These are phyloP conservation scores for Clarireedia hainanense DNA, from an alignment of 2,329 filamentous ascomycete species.

Conservation along the genomic window DNA sequence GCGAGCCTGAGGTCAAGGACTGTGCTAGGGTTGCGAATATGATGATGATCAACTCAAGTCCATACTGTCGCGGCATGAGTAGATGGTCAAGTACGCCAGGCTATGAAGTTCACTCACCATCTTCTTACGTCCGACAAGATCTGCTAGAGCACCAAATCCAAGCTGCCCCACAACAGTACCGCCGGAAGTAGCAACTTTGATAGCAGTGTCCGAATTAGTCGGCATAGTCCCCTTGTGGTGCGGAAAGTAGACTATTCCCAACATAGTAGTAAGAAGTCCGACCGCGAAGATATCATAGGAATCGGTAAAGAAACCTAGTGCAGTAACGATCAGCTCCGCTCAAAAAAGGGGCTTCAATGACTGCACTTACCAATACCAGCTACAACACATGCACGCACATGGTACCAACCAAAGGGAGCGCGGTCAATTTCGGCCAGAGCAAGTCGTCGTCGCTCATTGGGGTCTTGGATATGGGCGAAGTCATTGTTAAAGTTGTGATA, in stretches of 20 bases:
- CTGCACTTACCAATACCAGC: conserved; percentile 49
- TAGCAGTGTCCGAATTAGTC: conserved; percentile 62
- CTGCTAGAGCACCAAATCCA: conserved; percentile 68
- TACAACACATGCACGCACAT: conserved; percentile 67
- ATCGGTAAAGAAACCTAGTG: conserved; percentile 80
- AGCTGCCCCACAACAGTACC: conserved; percentile 79
- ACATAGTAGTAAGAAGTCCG: conserved; percentile 56
- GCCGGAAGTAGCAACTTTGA: conserved; percentile 75
- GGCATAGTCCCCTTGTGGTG: conserved; percentile 48
- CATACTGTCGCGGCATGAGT: conserved; percentile 41
- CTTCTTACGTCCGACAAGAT: conserved; percentile 66
- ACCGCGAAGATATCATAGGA: conserved; percentile 54
- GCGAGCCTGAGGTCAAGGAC: conserved; percentile 54
- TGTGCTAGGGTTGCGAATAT: conserved; percentile 70
- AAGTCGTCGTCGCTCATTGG: conserved; percentile 70
- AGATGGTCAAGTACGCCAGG: not conserved
- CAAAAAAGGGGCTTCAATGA: not conserved
- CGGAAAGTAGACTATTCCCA: conserved; percentile 19
- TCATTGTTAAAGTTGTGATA: conserved; percentile 76
- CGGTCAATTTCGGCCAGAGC: conserved; percentile 77
- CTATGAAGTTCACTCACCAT: conserved; percentile 31
- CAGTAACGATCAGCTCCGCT: conserved; percentile 53
- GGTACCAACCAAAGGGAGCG: conserved; percentile 73
- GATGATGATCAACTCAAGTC: conserved; percentile 69
- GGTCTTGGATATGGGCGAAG: conserved; percentile 57